Evolutionary conservation across 108 stramenopile genomes (phyloP).

Genomic region (Schizochytrium sp.): DNA sequence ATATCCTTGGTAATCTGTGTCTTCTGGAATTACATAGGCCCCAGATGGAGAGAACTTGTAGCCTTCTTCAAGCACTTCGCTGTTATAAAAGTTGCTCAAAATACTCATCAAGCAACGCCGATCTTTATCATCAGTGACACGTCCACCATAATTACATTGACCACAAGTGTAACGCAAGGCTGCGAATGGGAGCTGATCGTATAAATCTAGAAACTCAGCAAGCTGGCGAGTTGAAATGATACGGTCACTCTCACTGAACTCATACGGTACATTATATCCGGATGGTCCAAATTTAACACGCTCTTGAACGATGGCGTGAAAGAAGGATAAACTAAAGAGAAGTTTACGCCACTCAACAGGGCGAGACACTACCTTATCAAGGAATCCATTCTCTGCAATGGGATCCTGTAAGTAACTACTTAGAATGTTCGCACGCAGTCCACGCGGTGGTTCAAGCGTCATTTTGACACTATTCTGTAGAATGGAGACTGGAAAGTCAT

Average conservation of each 20-base stretch:
- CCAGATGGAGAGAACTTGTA: conserved; percentile 61
- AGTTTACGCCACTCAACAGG: conserved; percentile 72
- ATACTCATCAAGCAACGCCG: conserved; percentile 74
- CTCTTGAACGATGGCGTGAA: conserved; percentile 78
- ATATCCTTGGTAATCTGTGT: conserved; percentile 63
- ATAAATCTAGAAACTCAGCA: conserved; percentile 75
- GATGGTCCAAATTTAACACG: conserved; percentile 75
- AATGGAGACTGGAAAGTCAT: conserved; percentile 74
- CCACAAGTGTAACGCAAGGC: conserved; percentile 44
- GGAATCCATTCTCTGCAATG: conserved; percentile 71
- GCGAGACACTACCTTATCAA: conserved; percentile 59
- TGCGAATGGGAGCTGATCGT: conserved; percentile 59
- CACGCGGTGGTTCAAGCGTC: conserved; percentile 79
- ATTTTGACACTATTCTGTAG: conserved; percentile 78
- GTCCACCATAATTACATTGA: conserved; percentile 74
- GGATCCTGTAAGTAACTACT: conserved; percentile 69
- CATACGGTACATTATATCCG: conserved; percentile 76
- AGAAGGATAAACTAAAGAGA: conserved; percentile 76
- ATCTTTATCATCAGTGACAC: conserved; percentile 79
- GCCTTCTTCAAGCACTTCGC: conserved; percentile 65
- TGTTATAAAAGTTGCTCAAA: conserved; percentile 72
- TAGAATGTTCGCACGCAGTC: conserved; percentile 73
- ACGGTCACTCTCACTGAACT: conserved; percentile 79
- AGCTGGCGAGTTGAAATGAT: conserved; percentile 77
- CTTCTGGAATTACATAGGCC: conserved; percentile 66